Percentiles rank a stretch among this genome's conserved stretches.
Evolutionary conservation across 2,329 filamentous ascomycete genomes (phyloP).

Genomic region (Teratosphaeria viscida): DNA sequence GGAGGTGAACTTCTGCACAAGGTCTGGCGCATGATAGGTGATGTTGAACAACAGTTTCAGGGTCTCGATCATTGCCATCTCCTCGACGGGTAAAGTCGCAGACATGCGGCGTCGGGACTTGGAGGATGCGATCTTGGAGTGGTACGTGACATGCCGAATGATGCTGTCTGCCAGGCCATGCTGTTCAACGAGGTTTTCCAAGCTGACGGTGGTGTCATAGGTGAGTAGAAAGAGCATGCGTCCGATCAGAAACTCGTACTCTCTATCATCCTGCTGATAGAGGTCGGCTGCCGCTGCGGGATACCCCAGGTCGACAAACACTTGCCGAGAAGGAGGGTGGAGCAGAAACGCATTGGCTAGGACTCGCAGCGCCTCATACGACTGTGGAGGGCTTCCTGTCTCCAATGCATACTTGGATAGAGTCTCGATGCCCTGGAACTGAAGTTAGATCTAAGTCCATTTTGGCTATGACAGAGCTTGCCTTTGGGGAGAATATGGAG

Average conservation of each 20-base stretch:
- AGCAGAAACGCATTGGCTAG: slow-evolving; percentile 77
- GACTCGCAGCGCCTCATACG: slow-evolving; percentile 68
- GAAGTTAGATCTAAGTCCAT: neutral
- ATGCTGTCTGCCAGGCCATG: slow-evolving; percentile 59
- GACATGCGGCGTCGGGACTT: slow-evolving; percentile 28
- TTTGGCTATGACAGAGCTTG: slow-evolving; percentile 28
- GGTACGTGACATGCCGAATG: slow-evolving; percentile 55
- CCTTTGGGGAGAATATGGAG: slow-evolving; percentile 74
- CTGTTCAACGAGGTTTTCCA: slow-evolving; percentile 54
- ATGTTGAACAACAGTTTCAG: slow-evolving; percentile 86
- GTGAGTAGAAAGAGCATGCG: slow-evolving; percentile 71
- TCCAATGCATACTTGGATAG: slow-evolving; percentile 66
- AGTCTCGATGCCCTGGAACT: slow-evolving; percentile 59
- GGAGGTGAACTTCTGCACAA: slow-evolving; percentile 51
- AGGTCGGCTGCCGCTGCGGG: slow-evolving; percentile 57
- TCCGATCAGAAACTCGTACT: slow-evolving; percentile 80
- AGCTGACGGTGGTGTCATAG: slow-evolving; percentile 61
- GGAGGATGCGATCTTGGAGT: slow-evolving; percentile 38
- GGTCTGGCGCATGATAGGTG: slow-evolving; percentile 59
- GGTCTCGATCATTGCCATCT: slow-evolving; percentile 73
- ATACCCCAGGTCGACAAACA: slow-evolving; percentile 61
- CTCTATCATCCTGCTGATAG: slow-evolving; percentile 59
- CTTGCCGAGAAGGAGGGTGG: slow-evolving; percentile 55
- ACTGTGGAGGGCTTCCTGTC: slow-evolving; percentile 42
- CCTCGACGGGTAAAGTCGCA: slow-evolving; percentile 48